Evolutionary conservation across 2,329 filamentous ascomycete genomes (phyloP), one percentile per base, ranked within the genome.

Genomic region (Grosmannia penicillata): DNA sequence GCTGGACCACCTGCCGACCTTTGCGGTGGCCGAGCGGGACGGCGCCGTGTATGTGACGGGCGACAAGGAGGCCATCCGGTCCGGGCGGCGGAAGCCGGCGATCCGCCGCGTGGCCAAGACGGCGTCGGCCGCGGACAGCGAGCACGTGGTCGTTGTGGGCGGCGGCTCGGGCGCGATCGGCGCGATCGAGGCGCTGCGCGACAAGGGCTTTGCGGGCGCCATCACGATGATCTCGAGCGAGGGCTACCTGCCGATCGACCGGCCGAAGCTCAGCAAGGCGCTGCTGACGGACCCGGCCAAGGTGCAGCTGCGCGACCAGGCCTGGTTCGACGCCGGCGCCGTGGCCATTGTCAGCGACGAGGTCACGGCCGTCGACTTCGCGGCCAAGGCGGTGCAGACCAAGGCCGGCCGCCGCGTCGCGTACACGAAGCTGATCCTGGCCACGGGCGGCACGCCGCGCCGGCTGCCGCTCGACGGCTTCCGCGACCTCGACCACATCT

Each of bases 231-330:
- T 98, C 50, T 78, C 82, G 11, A 78, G 73, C 46, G 91, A 98
- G 58, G 80, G 82, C 18, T 81, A 91, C 55, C 70, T 81, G 25
- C 87, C 87, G 24, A 87, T 96, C 50, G 91, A 98, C 61, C 76
- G 91, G 17, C 85, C 91, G 10, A 96, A 96, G 66, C 70, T 98
- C 30, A 95, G 87, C 53, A 98, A 98, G 61, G 85, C 89, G 0
- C 68, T 98, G 11, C 71, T 95, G 45, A 75, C 82, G 7, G 89
- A 98, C 53, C 58, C 75, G 2, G 68, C 70, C 32, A 94, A 93
- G 61, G 61, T 94, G 31, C 75, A 80, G 30, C 81, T 78, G 68
- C 72, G 91, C 44, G 72, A 82, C 38, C 69, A 75, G 45, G 74
- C 78, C 25, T 95, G 82, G 72, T 96, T 83, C 58, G 77, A 77